These are phyloP conservation scores for Calendula officinalis DNA, from an alignment of 129 eudicot species.

Conservation along the genomic window DNA sequence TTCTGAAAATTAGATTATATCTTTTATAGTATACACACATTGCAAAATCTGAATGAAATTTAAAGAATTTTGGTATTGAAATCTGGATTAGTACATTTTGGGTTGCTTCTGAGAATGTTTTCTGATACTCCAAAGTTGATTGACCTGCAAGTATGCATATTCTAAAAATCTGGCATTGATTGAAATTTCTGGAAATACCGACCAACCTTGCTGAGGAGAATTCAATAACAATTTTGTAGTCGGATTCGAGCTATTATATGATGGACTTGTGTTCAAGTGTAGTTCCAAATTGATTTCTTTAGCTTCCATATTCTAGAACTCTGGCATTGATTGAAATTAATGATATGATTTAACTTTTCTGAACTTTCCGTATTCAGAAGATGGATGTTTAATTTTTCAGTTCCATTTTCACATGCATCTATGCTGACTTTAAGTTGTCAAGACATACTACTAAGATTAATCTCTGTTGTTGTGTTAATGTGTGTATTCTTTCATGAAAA, in stretches of 20 bases:
- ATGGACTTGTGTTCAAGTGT: slow-evolving; percentile 2
- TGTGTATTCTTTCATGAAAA: slow-evolving; percentile 14
- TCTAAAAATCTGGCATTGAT: background rate
- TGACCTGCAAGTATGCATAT: slow-evolving; percentile 7
- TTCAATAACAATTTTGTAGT: background rate
- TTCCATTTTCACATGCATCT: background rate
- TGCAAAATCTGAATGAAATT: background rate
- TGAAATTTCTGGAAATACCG: background rate
- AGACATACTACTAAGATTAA: background rate
- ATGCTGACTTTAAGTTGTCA: background rate
- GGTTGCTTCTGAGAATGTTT: slow-evolving; percentile 1
- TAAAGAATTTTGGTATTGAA: background rate
- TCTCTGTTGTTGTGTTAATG: slow-evolving; percentile 7
- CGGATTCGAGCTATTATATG: background rate
- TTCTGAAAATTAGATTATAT: background rate
- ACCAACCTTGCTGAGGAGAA: background rate
- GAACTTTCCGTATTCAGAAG: background rate
- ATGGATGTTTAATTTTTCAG: background rate
- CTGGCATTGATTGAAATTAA: background rate
- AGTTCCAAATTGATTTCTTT: no score
- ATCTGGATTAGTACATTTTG: background rate
- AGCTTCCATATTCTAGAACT: background rate
- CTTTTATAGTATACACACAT: slow-evolving; percentile 1
- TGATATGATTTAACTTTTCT: background rate
- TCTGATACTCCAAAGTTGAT: slow-evolving; percentile 1